Evolutionary conservation across 768 basidiomycete genomes (phyloP), one percentile per base, ranked within the genome.

Genomic region (Boletus subcaerulescens): DNA sequence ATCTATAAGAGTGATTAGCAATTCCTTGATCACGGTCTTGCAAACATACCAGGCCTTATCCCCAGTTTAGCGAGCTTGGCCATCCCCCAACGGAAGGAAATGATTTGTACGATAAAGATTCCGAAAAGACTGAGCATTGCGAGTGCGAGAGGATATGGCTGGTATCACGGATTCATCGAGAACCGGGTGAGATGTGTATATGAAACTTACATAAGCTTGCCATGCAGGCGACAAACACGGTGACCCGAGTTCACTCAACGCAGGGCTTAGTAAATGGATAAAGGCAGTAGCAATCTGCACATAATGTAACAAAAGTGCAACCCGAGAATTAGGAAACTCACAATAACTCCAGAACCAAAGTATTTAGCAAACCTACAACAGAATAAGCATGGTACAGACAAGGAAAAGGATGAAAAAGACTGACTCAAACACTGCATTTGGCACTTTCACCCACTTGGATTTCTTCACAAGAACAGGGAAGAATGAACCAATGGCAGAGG

Each of bases 301-400:
- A 58, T 8, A 43, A 18, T 20, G 40, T 58, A 11, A 57, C 35
- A 20, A 45, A 33, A 13, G 24, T 29, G 29, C 29, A 29, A 29
- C 13, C 2, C 47, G 48, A 14, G 40, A 38, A n/a, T 15, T 58
- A 13, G 13, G 31, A 29, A 8, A 74, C 86, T 62, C 54, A 90
- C 89, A 62, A 92, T 91, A 46, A 92, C 89, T 24, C 93, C 93
- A 14, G 90, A 92, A 22, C 93, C 93, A 71, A 95, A 94, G 69
- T 87, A 93, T 71, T 92, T 93, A 31, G 89, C 86, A 68, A 93
- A 91, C 48, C 88, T 89, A 54, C 18, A 22, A 15, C 35, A 33
- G 20, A 44, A 54, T 65, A 12, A 63, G 48, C 4, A 58, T 13
- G n/a, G 31, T 8, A 14, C 3, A 15, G 5, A 26, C 15, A 26